Conservation (phyloP, 129 eudicot species). For the Arctium lappa region DNA sequence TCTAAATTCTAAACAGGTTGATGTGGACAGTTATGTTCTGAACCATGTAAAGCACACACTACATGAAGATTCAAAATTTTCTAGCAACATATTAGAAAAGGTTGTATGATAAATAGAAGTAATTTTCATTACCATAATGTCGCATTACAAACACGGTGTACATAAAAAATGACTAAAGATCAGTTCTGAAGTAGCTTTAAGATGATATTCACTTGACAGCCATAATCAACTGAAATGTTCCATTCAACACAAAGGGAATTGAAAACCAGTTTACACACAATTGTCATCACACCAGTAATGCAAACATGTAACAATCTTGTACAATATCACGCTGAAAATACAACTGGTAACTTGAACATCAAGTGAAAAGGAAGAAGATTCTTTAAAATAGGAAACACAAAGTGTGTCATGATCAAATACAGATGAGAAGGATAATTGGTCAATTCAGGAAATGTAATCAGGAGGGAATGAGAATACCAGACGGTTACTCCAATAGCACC, state of each 20-base stretch:
- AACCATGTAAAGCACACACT: not conserved
- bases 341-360: not conserved
- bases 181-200: not conserved
- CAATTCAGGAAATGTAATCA: constrained; percentile 14
- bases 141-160: not conserved
- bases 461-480: constrained; percentile 52
- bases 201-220: not conserved
- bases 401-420: constrained; percentile 11
- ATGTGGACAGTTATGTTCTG: not conserved
- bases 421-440: not conserved
- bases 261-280: not conserved
- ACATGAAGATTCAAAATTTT: not conserved
- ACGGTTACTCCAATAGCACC: constrained; percentile 96
- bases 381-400: not conserved
- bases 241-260: not conserved
- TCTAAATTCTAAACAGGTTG: not conserved
- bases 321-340: not conserved
- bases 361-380: not conserved
- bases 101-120: not conserved
- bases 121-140: not conserved
- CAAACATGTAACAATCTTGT: not conserved
- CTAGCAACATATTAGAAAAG: not conserved
- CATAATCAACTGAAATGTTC: not conserved
- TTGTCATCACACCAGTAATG: not conserved
- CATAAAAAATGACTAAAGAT: not conserved